These are phyloP conservation scores for Pholiota conissans DNA, from an alignment of 768 basidiomycete genomes.

Conservation along the genomic window DNA sequence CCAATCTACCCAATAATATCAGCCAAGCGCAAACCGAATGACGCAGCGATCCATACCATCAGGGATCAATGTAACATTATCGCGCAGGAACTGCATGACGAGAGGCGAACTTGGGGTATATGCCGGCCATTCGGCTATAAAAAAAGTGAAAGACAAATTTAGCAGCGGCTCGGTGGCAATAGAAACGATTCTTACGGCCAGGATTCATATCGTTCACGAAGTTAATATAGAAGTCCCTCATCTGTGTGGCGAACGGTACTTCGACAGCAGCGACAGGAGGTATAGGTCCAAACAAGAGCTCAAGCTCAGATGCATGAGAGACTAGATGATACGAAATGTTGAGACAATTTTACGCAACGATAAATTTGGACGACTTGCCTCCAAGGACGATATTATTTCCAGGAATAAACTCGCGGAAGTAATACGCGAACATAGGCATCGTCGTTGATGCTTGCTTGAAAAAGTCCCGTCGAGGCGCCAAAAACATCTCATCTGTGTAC, in stretches of 20 bases:
- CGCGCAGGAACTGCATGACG: slow-evolving; percentile 50
- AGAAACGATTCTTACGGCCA: slow-evolving; percentile 40
- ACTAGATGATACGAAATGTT: slow-evolving; percentile 28
- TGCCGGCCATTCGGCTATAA: slow-evolving; percentile 39
- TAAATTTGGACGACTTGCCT: slow-evolving; percentile 30
- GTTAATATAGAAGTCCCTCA: slow-evolving; percentile 55
- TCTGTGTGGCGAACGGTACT: slow-evolving; percentile 43
- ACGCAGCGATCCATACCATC: slow-evolving; percentile 40
- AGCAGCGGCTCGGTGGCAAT: slow-evolving; percentile 14
- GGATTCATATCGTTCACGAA: slow-evolving; percentile 59
- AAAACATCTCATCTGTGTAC: slow-evolving; percentile 61
- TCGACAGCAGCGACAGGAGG: slow-evolving; percentile 38
- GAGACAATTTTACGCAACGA: background rate
- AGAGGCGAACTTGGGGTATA: slow-evolving; percentile 33
- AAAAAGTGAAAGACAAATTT: no score
- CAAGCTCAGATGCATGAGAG: slow-evolving; percentile 49
- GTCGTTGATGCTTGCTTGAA: slow-evolving; percentile 45
- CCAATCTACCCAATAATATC: slow-evolving; percentile 32
- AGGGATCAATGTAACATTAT: slow-evolving; percentile 53
- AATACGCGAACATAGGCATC: slow-evolving; percentile 54
- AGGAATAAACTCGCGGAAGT: slow-evolving; percentile 58
- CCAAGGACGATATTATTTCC: slow-evolving; percentile 48
- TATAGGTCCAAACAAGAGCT: slow-evolving; percentile 48
- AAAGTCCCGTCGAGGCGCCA: slow-evolving; percentile 49
- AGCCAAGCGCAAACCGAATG: background rate